Evolutionary conservation across 1,139 yeast species (phyloP).

Genomic region (Nakaseomyces bracarensis): DNA sequence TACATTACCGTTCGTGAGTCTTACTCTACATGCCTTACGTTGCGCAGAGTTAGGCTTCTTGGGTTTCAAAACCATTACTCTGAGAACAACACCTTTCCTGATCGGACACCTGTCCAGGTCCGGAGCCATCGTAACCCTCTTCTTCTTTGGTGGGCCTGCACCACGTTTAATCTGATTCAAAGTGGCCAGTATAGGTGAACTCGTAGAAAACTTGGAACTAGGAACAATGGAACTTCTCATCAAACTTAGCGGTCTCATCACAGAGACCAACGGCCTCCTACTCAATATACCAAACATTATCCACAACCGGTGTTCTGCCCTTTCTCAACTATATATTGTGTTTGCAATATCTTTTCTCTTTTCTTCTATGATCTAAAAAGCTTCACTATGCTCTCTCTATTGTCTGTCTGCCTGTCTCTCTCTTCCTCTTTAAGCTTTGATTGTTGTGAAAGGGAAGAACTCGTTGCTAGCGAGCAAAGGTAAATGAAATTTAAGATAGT

Average conservation of each 20-base stretch:
- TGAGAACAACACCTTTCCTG: slow-evolving; percentile 85
- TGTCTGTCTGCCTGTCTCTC: no score
- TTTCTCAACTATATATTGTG: not conserved
- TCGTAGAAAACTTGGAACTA: slow-evolving; percentile 12
- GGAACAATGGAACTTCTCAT: no score
- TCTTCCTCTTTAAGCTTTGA: no score
- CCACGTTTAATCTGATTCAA: slow-evolving; percentile 67
- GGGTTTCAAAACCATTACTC: slow-evolving; percentile 92
- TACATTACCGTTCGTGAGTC: slow-evolving; percentile 82
- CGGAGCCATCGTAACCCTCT: slow-evolving; percentile 56
- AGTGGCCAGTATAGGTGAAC: slow-evolving; percentile 42
- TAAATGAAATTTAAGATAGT: no score
- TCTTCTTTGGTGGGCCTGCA: slow-evolving; percentile 48
- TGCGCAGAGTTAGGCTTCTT: slow-evolving; percentile 98
- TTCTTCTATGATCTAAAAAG: no score
- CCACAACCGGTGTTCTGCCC: no score
- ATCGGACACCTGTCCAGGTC: slow-evolving; percentile 77
- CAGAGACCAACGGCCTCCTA: not conserved
- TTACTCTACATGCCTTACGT: slow-evolving; percentile 92
- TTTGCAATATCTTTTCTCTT: no score
- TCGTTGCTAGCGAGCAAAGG: no score
- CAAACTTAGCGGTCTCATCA: not conserved
- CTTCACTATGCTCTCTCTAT: no score
- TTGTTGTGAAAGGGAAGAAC: no score
- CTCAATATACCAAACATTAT: no score